Conservation (phyloP, 768 basidiomycete genomes). For the Asterophora parasitica region DNA sequence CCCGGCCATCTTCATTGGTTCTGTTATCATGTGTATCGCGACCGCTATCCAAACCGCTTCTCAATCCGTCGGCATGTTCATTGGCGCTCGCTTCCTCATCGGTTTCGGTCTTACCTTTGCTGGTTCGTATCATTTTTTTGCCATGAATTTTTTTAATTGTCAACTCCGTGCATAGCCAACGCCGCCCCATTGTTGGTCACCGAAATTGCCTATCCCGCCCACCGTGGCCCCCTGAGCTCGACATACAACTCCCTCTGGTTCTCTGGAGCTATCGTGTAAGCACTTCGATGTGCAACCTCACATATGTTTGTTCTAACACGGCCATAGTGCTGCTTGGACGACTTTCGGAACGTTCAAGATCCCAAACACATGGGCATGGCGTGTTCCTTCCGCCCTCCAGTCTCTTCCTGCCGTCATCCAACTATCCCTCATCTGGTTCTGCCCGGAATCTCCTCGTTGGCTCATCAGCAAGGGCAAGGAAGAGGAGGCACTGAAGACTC, state of each 20-base stretch:
- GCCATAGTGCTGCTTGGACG: conserved; percentile 68
- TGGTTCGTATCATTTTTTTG: conserved; percentile 27
- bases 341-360: conserved; percentile 80
- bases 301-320: background rate
- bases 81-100: conserved; percentile 74
- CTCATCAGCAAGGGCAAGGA: conserved; percentile 72
- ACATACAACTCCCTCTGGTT: conserved; percentile 86
- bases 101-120: conserved; percentile 77
- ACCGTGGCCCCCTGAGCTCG: conserved; percentile 76
- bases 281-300: conserved; percentile 6
- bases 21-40: conserved; percentile 62
- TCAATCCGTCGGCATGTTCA: conserved; percentile 74
- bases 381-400: conserved; percentile 74
- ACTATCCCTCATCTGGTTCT: conserved; percentile 59
- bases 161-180: conserved; percentile 36
- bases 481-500: conserved; percentile 57
- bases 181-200: conserved; percentile 82
- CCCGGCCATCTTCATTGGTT: conserved; percentile 60
- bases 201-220: conserved; percentile 79
- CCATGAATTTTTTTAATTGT: conserved; percentile 7
- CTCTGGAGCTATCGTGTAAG: conserved; percentile 72
- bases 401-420: conserved; percentile 65
- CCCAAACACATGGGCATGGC: conserved; percentile 70
- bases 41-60: conserved; percentile 67
- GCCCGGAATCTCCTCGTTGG: conserved; percentile 84